These are phyloP conservation scores for Starmerella stellata DNA, from an alignment of 805 yeast species.

Conservation along the genomic window DNA sequence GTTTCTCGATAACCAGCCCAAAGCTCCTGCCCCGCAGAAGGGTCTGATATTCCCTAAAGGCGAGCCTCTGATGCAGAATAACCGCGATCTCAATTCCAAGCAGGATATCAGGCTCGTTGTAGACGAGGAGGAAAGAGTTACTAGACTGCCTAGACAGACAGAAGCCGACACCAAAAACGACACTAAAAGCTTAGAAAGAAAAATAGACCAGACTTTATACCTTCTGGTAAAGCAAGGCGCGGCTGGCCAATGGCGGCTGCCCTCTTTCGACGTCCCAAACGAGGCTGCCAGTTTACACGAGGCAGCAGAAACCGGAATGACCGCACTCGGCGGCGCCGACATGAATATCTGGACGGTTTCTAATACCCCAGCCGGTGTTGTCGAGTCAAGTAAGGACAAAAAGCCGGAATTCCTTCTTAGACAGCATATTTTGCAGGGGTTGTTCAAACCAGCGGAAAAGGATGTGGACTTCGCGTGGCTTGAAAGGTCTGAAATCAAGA, in stretches of 20 bases:
- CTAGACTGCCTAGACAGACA: conserved; percentile 53
- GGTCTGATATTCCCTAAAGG: conserved; percentile 70
- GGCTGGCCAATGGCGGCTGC: conserved; percentile 52
- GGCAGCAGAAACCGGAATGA: conserved; percentile 59
- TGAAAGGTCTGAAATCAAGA: conserved; percentile 55
- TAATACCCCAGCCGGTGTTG: conserved; percentile 60
- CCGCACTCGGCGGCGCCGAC: conserved; percentile 49
- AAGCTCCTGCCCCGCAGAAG: conserved; percentile 55
- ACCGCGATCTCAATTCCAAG: conserved; percentile 71
- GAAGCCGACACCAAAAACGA: conserved; percentile 56
- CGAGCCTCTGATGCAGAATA: conserved; percentile 66
- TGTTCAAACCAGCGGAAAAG: conserved; percentile 33
- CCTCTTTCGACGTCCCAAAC: conserved; percentile 38
- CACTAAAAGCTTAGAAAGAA: conserved; percentile 53
- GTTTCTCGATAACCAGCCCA: conserved; percentile 54
- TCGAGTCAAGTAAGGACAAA: conserved; percentile 24
- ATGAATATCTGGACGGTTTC: conserved; percentile 88
- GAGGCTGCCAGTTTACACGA: conserved; percentile 37
- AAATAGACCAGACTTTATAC: conserved; percentile 62
- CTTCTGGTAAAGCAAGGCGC: conserved; percentile 30
- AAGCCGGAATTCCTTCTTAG: conserved; percentile 56
- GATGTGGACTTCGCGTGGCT: conserved; percentile 56
- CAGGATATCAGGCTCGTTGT: conserved; percentile 65
- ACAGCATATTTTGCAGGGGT: conserved; percentile 76
- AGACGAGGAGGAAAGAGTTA: conserved; percentile 49